Evolutionary conservation across 495 filamentous ascomycete genomes (phyloP), one percentile per base, ranked within the genome.

Genomic region (Terfezia boudieri): DNA sequence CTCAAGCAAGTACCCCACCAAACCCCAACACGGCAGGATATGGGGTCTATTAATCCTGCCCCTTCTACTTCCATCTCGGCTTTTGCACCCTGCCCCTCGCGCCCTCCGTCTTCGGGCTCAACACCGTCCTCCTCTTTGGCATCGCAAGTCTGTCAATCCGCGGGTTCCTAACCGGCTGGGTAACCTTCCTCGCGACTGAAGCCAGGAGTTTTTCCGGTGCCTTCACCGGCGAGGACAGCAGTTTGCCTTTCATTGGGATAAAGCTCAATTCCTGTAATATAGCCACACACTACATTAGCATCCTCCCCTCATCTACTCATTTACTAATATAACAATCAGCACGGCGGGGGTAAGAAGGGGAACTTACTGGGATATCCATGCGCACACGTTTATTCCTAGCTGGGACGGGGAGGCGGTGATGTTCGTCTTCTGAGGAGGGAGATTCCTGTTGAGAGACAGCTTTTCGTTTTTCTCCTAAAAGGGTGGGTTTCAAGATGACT

Each of bases 121-220:
- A 16, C 16, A 57, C 56, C 20, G 51, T 51, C 55, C 52, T 58
- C n/a, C 58, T 63, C 56, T 61, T 64, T 14, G 62, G 62, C 2
- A 58, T 59, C 9, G 62, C 62, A n/a, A 64, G 54, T 9, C 51
- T 48, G 53, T 64, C 55, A 9, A 64, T 32, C 26, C 26, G 26
- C 26, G 26, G 26, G 7, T 32, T 32, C 26, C 26, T 32, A 32
- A 32, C 26, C 26, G 26, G 38, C 3, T 61, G 59, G 16, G 52
- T 60, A 46, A 46, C 41, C 41, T 20, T 46, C 41, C 17, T 46
- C 14, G 12, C 41, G 41, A 46, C 41, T 2, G 12, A 14, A 46
- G 17, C 17, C 17, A 14, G 4, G 8, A 20, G 41, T 5, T 14
- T 46, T 46, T 46, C 14, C 17, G 17, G 8, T 6, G 41, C 17